These are phyloP conservation scores for Cucumis melo DNA, from an alignment of 306 rosid genomes.

Conservation along the genomic window DNA sequence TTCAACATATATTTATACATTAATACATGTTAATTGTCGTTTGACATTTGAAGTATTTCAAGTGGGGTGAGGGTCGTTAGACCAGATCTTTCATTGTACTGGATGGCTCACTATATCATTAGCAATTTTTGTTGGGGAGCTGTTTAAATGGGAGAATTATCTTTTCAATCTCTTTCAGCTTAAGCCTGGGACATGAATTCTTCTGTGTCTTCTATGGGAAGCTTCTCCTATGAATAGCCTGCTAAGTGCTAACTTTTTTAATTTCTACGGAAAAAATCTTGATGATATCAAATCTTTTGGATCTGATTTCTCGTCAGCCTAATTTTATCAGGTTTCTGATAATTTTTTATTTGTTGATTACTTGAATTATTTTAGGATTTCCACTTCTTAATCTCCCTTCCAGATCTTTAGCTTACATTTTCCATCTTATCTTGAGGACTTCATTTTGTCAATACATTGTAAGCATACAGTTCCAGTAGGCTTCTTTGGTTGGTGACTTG, in stretches of 20 bases:
- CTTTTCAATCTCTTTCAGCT: background rate
- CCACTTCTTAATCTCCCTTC: background rate
- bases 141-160: background rate
- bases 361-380: background rate
- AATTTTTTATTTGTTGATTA: background rate
- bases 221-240: background rate
- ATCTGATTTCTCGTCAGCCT: background rate
- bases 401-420: background rate
- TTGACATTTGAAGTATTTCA: background rate
- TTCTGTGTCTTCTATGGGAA: background rate
- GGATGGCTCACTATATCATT: background rate
- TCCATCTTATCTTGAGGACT: background rate
- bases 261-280: background rate
- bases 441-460: background rate
- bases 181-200: background rate
- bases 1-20: background rate
- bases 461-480: background rate
- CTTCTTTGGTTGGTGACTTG: background rate
- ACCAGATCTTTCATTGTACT: background rate
- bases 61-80: background rate
- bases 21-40: background rate
- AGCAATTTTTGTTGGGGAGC: background rate
- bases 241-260: background rate
- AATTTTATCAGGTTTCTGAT: background rate
- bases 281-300: background rate